These are phyloP conservation scores for Lichtheimia ornata DNA, from an alignment of 371 early-diverging fungal species.

Conservation along the genomic window DNA sequence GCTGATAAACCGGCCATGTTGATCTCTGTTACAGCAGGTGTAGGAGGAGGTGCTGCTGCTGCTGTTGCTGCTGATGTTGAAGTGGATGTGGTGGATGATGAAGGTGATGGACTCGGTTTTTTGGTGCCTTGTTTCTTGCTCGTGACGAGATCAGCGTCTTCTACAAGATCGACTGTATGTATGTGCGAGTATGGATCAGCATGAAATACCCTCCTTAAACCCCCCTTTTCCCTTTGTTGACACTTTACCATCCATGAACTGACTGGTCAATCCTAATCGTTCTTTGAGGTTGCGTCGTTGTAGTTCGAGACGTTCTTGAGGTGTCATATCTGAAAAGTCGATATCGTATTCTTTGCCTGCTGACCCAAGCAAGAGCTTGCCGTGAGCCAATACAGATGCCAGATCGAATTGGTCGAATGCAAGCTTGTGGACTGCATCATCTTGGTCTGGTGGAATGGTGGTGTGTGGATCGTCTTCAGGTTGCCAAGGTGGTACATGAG, in stretches of 20 bases:
- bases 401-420: slow-evolving; percentile 85
- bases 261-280: slow-evolving; percentile 83
- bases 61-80: slow-evolving; percentile 25
- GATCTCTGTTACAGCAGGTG: slow-evolving; percentile 53
- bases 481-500: slow-evolving; percentile 85
- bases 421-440: slow-evolving; percentile 50
- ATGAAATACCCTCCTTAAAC: slow-evolving; percentile 2
- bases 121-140: slow-evolving; percentile 17
- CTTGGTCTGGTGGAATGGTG: slow-evolving; percentile 20
- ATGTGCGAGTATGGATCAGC: background rate
- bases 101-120: slow-evolving; percentile 18
- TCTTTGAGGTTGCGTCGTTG: slow-evolving; percentile 85
- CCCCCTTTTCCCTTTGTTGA: background rate
- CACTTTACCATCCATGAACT: slow-evolving; percentile 83
- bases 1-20: slow-evolving; percentile 87
- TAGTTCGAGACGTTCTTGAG: slow-evolving; percentile 79
- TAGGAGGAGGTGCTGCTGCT: slow-evolving; percentile 22
- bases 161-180: slow-evolving; percentile 67
- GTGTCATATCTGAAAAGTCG: slow-evolving; percentile 78
- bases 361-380: slow-evolving; percentile 83
- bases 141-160: slow-evolving; percentile 60
- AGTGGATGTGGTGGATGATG: slow-evolving; percentile 24
- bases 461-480: slow-evolving; percentile 38
- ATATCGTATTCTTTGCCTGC: slow-evolving; percentile 93
- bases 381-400: slow-evolving; percentile 75